Conservation (phyloP, 371 early-diverging fungal species). For the Syncephalis plumigaleata region DNA sequence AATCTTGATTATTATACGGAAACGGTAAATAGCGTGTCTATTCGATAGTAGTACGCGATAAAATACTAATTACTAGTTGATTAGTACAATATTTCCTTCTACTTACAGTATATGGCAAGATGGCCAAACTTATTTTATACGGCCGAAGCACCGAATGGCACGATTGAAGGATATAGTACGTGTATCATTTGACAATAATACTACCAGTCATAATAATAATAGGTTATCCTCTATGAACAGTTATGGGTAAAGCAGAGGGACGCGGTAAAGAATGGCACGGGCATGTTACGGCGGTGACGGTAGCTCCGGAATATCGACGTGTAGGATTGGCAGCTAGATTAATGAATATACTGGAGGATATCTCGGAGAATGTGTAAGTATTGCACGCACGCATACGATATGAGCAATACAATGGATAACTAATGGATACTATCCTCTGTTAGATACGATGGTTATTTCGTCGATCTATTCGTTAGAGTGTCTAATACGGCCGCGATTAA, state of each 20-base stretch:
- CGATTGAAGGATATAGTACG: slow-evolving; percentile 77
- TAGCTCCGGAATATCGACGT: slow-evolving; percentile 90
- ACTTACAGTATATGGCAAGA: slow-evolving; percentile 76
- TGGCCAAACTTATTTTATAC: slow-evolving; percentile 90
- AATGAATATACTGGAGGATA: slow-evolving; percentile 85
- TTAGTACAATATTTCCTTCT: slow-evolving; percentile 86
- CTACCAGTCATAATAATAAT: neutral
- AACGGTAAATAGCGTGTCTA: slow-evolving; percentile 31
- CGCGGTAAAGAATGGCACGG: slow-evolving; percentile 86
- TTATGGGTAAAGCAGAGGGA: slow-evolving; percentile 96
- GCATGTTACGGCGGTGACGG: slow-evolving; percentile 96
- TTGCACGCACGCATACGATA: neutral
- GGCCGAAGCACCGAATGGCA: slow-evolving; percentile 53
- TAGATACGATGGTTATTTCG: slow-evolving; percentile 83
- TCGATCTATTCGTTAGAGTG: slow-evolving; percentile 94
- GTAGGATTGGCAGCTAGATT: slow-evolving; percentile 79
- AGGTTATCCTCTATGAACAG: slow-evolving; percentile 15
- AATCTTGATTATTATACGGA: slow-evolving; percentile 79
- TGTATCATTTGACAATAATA: neutral
- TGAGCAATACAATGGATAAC: too few relatives aligned
- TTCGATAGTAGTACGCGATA: neutral
- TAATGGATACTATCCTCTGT: neutral
- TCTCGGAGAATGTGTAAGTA: slow-evolving; percentile 62
- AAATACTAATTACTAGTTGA: neutral
- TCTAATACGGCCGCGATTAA: slow-evolving; percentile 88